Evolutionary conservation across 805 yeast genomes (phyloP), one percentile per base, ranked within the genome.

Genomic region (Grigorovia humatica): DNA sequence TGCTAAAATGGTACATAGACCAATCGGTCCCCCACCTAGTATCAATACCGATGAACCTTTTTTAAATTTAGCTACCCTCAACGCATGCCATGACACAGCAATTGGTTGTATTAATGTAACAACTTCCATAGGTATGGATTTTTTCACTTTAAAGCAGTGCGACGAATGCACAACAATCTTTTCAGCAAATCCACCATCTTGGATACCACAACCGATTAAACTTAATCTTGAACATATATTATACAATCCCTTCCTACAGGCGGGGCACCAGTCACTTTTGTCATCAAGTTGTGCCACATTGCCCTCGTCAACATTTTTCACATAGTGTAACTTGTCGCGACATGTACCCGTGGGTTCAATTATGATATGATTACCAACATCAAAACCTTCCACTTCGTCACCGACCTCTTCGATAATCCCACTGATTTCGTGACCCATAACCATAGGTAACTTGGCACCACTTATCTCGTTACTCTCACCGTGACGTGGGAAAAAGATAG

Each of bases 301-400:
- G 64, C 86, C 83, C 42, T 79, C 78, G 35, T 79, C 79, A 30
- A 9, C 9, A 2, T 50, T 9, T 68, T 60, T 15, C 68, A 68
- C 65, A 70, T 74, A 44, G 77, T 63, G 46, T 60, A 55, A 43
- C 72, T 32, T 66, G 59, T 79, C 83, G 29, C 62, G 62, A 64
- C 86, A 83, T 42, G 79, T 79, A 38, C 80, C 79, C 1, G 81
- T 74, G 8, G 85, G 82, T 58, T 82, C 86, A 29, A 81, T 76
- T 19, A 77, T 82, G 30, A 83, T 87, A 46, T 76, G 75, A 60
- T 80, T 82, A 13, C 85, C 84, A 2, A 68, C 66, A 54, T 73
- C 65, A 30, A 78, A 64, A 15, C 63, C 63, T 0, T 65, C 64
- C 6, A 80, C 83, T n/a, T 55, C 70, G 0, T 67, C 43, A 41